Conservation (phyloP, 768 basidiomycete genomes). For the Paxillus ammoniavirescens region DNA sequence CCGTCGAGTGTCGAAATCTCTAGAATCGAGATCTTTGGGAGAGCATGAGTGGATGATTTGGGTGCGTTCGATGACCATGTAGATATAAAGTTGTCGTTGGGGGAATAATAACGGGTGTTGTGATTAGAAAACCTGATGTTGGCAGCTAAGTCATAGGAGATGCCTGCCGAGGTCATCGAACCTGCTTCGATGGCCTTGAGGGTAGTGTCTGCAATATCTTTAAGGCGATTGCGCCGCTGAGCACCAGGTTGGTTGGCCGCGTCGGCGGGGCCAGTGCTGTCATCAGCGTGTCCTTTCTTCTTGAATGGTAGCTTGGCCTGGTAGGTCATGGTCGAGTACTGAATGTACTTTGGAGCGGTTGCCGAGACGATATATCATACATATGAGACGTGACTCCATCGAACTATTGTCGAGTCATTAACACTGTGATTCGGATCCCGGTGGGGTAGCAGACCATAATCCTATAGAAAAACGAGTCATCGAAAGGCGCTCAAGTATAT, state of each 20-base stretch:
- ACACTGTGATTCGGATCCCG: no score
- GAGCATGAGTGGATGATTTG: constrained; percentile 4
- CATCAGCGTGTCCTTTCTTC: not conserved
- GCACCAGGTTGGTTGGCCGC: not conserved
- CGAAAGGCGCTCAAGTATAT: no score
- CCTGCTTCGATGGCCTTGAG: constrained; percentile 48
- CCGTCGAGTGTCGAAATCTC: constrained; percentile 67
- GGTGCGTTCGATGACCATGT: constrained; percentile 38
- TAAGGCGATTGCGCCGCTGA: constrained; percentile 16
- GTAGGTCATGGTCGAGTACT: not conserved
- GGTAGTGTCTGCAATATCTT: constrained; percentile 51
- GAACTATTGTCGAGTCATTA: no score
- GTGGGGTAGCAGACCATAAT: no score
- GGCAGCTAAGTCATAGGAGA: constrained; percentile 34
- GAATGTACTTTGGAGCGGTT: no score
- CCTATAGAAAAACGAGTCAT: no score
- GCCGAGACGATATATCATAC: no score
- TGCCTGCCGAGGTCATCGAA: constrained; percentile 31
- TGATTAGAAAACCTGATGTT: constrained; percentile 34
- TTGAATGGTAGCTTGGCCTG: constrained; percentile 4
- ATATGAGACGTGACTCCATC: no score
- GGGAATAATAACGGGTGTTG: constrained; percentile 53
- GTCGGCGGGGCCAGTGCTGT: not conserved
- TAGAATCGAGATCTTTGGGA: constrained; percentile 44
- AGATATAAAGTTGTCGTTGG: constrained; percentile 44